A percentile compares a stretch with the other conserved stretches of the same genome.
Evolutionary conservation across 306 rosid species (phyloP).

Genomic region (Betula pendula): DNA sequence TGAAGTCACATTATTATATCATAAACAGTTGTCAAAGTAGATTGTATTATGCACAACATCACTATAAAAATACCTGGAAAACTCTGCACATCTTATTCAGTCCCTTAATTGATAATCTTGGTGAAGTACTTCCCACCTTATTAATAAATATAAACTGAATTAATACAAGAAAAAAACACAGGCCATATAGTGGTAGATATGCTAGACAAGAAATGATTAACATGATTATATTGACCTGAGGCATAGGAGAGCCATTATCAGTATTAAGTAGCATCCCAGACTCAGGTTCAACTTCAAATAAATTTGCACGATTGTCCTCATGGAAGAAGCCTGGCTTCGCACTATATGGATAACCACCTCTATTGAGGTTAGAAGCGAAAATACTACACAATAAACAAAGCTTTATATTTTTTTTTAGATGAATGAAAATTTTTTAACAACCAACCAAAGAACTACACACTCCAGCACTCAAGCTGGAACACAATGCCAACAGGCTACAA

Average conservation of each 20-base stretch:
- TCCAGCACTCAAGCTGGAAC: no score
- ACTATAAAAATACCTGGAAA: conserved; percentile 68
- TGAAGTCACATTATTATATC: neutral
- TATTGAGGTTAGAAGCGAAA: conserved; percentile 33
- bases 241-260: conserved; percentile 92
- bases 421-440: no score
- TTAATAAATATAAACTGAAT: neutral
- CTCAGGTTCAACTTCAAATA: conserved; percentile 87
- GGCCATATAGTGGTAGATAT: neutral
- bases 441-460: no score
- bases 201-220: conserved; percentile 6
- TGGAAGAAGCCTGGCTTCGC: conserved; percentile 97
- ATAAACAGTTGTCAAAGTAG: conserved; percentile 4
- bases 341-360: conserved; percentile 47
- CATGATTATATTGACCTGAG: conserved; percentile 57
- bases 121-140: conserved; percentile 76
- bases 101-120: conserved; percentile 40
- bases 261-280: conserved; percentile 94
- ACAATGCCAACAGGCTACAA: no score
- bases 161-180: conserved; percentile 12
- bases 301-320: conserved; percentile 82
- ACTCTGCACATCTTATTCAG: conserved; percentile 51
- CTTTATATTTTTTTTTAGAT: no score
- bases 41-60: conserved; percentile 9
- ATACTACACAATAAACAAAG: neutral